Evolutionary conservation across 257 asterid genomes (phyloP).

Genomic region (Ajuga chamaepitys): DNA sequence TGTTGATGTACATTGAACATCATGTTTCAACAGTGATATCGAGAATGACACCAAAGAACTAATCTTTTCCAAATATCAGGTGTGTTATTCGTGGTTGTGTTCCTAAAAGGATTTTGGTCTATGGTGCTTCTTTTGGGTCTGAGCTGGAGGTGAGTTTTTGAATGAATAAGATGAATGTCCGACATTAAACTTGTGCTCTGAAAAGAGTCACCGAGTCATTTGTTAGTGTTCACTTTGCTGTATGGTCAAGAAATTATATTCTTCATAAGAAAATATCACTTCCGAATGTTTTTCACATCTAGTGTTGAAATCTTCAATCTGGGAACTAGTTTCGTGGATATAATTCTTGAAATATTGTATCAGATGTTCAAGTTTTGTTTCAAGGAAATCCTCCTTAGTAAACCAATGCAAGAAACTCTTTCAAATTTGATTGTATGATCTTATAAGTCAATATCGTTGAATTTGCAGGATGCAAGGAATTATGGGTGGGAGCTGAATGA

Average conservation of each 20-base stretch:
- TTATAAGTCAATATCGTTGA: background rate
- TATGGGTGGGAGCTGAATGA: slow-evolving; percentile 95
- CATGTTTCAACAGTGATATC: background rate
- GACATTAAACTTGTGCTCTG: background rate
- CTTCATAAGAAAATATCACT: background rate
- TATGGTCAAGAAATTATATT: background rate
- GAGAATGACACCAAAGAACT: slow-evolving; percentile 11
- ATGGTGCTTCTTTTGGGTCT: slow-evolving; percentile 89
- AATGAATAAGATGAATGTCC: background rate
- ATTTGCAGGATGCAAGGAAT: slow-evolving; percentile 79
- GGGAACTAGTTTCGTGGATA: background rate
- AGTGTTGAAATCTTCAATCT: too few species aligned
- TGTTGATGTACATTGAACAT: too few species aligned
- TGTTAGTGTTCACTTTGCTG: background rate
- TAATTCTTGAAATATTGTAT: background rate
- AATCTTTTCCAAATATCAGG: slow-evolving; percentile 37
- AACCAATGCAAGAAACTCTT: background rate
- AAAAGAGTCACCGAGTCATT: background rate
- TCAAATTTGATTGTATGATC: background rate
- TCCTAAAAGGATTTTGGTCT: slow-evolving; percentile 97
- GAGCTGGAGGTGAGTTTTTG: slow-evolving; percentile 73
- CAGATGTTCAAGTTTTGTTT: background rate
- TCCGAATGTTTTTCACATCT: too few species aligned
- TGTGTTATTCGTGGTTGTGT: slow-evolving; percentile 99
- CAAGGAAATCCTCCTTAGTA: background rate